Conservation (phyloP, 2,329 filamentous ascomycete genomes). For the Scorias spongiosa region DNA sequence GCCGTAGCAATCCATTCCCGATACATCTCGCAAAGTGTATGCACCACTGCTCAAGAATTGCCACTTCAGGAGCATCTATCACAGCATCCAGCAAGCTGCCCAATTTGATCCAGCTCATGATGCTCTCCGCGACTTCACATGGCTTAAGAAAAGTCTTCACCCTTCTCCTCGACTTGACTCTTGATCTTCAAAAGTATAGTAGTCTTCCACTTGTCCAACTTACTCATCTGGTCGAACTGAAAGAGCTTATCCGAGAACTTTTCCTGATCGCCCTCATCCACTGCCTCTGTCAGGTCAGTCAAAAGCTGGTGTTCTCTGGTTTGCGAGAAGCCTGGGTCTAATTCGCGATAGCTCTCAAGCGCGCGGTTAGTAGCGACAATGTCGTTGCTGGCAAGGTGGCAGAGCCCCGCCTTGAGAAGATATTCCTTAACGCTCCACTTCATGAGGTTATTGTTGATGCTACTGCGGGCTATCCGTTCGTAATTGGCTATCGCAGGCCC, state of each 20-base stretch:
- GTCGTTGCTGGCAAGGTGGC: conserved; percentile 65
- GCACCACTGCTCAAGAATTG: too few relatives aligned
- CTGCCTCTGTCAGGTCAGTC: conserved; percentile 56
- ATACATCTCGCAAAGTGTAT: too few relatives aligned
- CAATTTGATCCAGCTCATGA: not conserved
- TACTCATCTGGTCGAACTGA: conserved; percentile 82
- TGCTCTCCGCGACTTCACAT: not conserved
- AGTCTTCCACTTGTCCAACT: conserved; percentile 96
- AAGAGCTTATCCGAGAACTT: conserved; percentile 73
- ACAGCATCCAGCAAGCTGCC: not conserved
- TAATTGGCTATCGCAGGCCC: conserved; percentile 67
- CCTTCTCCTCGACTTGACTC: conserved; percentile 59
- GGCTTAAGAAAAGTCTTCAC: conserved; percentile 50
- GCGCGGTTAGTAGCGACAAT: conserved; percentile 65
- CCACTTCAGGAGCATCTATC: not conserved
- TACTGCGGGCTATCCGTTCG: conserved; percentile 62
- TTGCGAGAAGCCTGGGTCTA: conserved; percentile 60
- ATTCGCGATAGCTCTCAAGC: conserved; percentile 65
- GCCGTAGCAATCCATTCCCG: too few relatives aligned
- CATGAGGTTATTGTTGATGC: conserved; percentile 82
- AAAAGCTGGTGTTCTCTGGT: conserved; percentile 74
- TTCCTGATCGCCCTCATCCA: conserved; percentile 68
- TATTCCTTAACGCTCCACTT: conserved; percentile 92
- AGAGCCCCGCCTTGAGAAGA: conserved; percentile 85
- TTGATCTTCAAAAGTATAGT: conserved; percentile 70